Evolutionary conservation across 176 grass and related monocot genomes (phyloP).

Genomic region (Bromus sterilis): DNA sequence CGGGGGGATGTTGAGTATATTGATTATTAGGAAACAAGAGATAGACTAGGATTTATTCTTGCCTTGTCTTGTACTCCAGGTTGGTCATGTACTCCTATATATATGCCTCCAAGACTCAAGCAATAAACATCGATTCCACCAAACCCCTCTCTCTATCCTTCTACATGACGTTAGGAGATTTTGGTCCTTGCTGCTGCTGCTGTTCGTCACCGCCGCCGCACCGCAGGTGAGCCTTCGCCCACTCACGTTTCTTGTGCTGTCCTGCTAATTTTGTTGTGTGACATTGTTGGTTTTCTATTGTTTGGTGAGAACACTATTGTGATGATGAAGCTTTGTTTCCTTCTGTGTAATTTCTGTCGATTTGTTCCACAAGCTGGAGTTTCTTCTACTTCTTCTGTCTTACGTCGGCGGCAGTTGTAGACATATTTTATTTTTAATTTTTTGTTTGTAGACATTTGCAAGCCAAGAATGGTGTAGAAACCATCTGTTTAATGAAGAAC

Average conservation of each 20-base stretch:
- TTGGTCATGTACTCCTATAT: no score
- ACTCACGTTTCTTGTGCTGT: neutral
- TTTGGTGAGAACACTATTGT: neutral
- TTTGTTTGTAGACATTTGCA: neutral
- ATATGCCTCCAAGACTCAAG: no score
- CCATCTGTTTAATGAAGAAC: neutral
- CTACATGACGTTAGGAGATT: neutral
- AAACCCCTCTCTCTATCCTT: no score
- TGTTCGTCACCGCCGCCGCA: neutral
- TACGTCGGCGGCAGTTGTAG: no score
- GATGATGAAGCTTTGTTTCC: neutral
- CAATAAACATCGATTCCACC: no score
- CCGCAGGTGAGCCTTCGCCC: neutral
- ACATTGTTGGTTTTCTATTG: neutral
- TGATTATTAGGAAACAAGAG: no score
- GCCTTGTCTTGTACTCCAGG: no score
- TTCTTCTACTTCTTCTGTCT: neutral
- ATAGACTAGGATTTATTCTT: no score
- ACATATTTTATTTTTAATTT: no score
- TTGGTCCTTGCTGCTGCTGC: neutral
- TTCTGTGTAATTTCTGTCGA: neutral
- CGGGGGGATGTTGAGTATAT: no score
- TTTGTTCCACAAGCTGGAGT: neutral
- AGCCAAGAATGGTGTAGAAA: neutral
- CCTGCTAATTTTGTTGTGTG: neutral